These are phyloP conservation scores for Corrigiola litoralis DNA, from an alignment of 179 eudicot genomes.

Conservation along the genomic window DNA sequence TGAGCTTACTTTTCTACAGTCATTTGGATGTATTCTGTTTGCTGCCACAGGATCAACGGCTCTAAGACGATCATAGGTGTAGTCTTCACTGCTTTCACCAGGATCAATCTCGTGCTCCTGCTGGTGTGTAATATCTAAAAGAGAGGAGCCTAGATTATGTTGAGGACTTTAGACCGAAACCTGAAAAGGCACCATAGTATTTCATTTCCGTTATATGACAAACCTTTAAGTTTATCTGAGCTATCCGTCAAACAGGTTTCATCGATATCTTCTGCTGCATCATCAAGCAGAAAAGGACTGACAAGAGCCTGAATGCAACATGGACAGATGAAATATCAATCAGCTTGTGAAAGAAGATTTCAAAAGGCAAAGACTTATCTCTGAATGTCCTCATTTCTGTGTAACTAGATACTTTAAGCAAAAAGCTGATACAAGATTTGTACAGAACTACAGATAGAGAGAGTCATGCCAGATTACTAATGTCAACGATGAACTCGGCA, in stretches of 20 bases:
- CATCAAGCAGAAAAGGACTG: conserved; percentile 77
- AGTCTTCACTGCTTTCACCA: conserved; percentile 19
- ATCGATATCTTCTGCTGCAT: conserved; percentile 45
- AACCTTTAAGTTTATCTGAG: conserved; percentile 39
- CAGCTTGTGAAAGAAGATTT: neutral
- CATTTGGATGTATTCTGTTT: conserved; percentile 91
- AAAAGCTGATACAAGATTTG: too few species aligned
- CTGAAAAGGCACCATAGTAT: neutral
- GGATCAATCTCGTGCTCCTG: conserved; percentile 29
- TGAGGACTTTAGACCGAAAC: neutral
- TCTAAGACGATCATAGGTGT: conserved; percentile 53
- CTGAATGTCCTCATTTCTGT: neutral
- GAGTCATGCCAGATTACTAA: too few species aligned
- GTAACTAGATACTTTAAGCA: too few species aligned
- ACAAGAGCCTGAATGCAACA: conserved; percentile 64
- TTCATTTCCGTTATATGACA: neutral
- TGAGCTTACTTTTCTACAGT: conserved; percentile 67
- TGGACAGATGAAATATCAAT: neutral
- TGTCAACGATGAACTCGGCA: too few species aligned
- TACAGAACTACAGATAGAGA: too few species aligned
- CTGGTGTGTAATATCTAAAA: conserved; percentile 23
- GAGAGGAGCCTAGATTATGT: neutral
- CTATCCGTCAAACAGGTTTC: conserved; percentile 29
- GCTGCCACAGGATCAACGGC: conserved; percentile 87
- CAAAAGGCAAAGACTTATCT: neutral